Conservation (phyloP, 140 eudicot species). For the Senecio squalidus region DNA sequence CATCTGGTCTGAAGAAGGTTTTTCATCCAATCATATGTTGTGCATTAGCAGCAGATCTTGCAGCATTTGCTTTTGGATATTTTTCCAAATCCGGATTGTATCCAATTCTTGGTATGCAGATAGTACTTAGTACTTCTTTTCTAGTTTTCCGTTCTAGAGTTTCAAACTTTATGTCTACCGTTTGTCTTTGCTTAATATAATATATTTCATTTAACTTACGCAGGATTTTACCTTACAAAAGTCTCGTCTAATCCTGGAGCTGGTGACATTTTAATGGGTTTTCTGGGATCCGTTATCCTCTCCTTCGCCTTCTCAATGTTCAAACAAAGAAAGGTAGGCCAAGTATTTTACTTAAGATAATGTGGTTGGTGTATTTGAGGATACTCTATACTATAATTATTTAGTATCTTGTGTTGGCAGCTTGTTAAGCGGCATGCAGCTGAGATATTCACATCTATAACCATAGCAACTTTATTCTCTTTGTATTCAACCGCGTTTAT, state of each 20-base stretch:
- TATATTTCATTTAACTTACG: constrained; percentile 14
- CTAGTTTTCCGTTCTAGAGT: not conserved
- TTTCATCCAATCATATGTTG: constrained; percentile 94
- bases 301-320: constrained; percentile 99
- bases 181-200: constrained; percentile 3
- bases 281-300: constrained; percentile 89
- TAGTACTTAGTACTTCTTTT: constrained; percentile 5
- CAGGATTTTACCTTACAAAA: constrained; percentile 95
- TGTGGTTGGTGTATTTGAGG: too few species aligned
- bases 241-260: constrained; percentile 92
- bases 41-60: constrained; percentile 81
- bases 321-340: constrained; percentile 85
- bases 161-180: not conserved
- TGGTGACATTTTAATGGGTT: constrained; percentile 97
- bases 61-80: constrained; percentile 80
- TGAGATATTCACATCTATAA: constrained; percentile 87
- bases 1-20: constrained; percentile 65
- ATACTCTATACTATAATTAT: too few species aligned
- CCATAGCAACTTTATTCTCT: constrained; percentile 70
- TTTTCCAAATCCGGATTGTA: constrained; percentile 64
- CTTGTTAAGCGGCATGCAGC: constrained; percentile 97
- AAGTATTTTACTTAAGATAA: not conserved
- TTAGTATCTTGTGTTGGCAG: constrained; percentile 38
- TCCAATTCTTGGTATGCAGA: constrained; percentile 75
- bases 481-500: constrained; percentile 86